Evolutionary conservation across 345 rosid genomes (phyloP), one percentile per base, ranked within the genome.

Genomic region (Lepidium sativum): DNA sequence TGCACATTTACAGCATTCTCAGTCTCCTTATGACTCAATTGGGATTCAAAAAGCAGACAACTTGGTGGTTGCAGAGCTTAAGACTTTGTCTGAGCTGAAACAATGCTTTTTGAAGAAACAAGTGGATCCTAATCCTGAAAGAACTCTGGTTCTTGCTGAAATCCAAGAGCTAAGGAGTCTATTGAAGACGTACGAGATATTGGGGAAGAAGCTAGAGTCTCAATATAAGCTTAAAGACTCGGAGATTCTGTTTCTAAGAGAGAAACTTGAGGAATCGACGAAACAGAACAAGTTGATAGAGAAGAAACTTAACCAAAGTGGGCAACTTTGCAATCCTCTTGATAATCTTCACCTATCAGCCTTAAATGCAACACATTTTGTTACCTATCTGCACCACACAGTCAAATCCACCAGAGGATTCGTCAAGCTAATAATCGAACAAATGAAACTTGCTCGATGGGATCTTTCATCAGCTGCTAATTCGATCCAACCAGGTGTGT

Each of bases 21-120:
- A 94, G 74, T 82, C 95, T 42, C 99, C 99, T 2, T 94, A 88
- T 39, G 89, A 94, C 66, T 81, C 82, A 2, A 86, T 75, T 13
- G 88, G 84, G 64, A 86, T 94, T 49, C 92, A 86, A 58, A 73
- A 77, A 13, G 80, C 99, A 3, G 99, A 94, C 71, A 69, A 44
- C 40, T 66, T 64, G 67, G 66, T 94, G 0, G 83, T 94, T 7
- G 64, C 82, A 0, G 87, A 84, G 66, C 52, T 94, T 74, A 87
- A 83, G 80, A 78, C 72, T 16, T 70, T 94, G 76, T 88, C 97
- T 0, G 92, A 87, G 63, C 45, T 94, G 75, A 94, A 94, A 83
- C 95, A 75, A 48, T 80, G 92, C 64, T 86, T 70, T 64, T 58
- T 80, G 67, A 90, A 84, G 76, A 94, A 85, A 35, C 92, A 90